A percentile compares a stretch with the other conserved stretches of the same genome.
Evolutionary conservation across 2,329 filamentous ascomycete species (phyloP).

Genomic region (Fusarium nygamai): DNA sequence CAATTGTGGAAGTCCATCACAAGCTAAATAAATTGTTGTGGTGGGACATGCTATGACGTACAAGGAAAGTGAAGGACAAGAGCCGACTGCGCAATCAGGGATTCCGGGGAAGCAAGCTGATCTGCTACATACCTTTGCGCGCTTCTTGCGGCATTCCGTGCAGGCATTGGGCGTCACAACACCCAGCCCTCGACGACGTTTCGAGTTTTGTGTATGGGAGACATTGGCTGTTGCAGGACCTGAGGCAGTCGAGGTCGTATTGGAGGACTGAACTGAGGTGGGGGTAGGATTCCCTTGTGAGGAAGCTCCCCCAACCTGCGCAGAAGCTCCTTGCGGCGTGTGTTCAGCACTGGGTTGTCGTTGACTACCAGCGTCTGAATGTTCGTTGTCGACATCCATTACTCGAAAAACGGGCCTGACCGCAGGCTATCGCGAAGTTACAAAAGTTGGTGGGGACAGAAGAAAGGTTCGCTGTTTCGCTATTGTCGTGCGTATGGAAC

Average conservation of each 20-base stretch:
- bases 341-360: conserved; percentile 47
- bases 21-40: neutral
- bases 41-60: neutral
- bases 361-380: conserved; percentile 44
- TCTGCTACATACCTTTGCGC: conserved; percentile 61
- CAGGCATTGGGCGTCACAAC: conserved; percentile 69
- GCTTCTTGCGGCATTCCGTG: conserved; percentile 70
- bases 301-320: conserved; percentile 32
- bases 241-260: conserved; percentile 39
- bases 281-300: conserved; percentile 47
- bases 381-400: conserved; percentile 48
- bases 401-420: conserved; percentile 10
- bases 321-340: conserved; percentile 47
- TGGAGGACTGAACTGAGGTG: conserved; percentile 42
- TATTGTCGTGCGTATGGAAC: conserved; percentile 1
- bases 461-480: neutral
- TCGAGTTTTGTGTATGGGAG: conserved; percentile 51
- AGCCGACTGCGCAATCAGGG: neutral
- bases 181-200: conserved; percentile 64
- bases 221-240: conserved; percentile 33
- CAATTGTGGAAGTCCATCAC: neutral
- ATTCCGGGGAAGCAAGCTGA: neutral
- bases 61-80: conserved; percentile 1
- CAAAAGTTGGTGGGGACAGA: neutral
- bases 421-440: conserved; percentile 9